These are phyloP conservation scores for Tetrapisispora phaffii DNA, from an alignment of 805 yeast species.

Conservation along the genomic window DNA sequence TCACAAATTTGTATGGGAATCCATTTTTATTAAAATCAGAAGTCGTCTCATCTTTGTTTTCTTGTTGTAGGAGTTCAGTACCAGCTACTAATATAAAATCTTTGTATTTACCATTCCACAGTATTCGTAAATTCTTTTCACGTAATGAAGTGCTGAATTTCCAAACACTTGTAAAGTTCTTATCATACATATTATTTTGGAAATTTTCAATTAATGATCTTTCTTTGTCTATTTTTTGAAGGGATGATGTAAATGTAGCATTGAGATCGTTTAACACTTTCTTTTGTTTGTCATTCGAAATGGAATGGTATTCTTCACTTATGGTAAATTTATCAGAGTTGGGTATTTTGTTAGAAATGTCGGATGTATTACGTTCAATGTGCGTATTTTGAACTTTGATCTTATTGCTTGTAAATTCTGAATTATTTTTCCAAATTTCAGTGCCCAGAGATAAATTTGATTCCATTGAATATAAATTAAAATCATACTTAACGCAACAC, in stretches of 20 bases:
- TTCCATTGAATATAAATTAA: constrained; percentile 82
- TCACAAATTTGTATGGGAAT: constrained; percentile 6
- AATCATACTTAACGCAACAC: constrained; percentile 76
- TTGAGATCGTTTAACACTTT: constrained; percentile 21
- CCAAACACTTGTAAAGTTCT: constrained; percentile 59
- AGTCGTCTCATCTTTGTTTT: constrained; percentile 23
- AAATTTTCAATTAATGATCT: constrained; percentile 42
- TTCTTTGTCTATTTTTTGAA: constrained; percentile 26
- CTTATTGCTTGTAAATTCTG: neutral
- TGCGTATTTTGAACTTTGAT: neutral
- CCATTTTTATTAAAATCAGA: neutral
- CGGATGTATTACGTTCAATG: neutral
- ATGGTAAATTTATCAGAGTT: neutral
- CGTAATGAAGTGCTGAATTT: constrained; percentile 64
- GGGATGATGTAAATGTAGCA: constrained; percentile 26
- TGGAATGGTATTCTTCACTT: no score
- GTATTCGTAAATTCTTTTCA: constrained; percentile 47
- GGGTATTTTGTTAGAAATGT: no score
- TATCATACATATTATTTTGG: constrained; percentile 39
- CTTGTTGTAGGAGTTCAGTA: constrained; percentile 33
- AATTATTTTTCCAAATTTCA: constrained; percentile 56
- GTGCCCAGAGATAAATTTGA: constrained; percentile 80
- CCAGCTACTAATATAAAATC: constrained; percentile 78
- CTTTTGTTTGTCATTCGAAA: constrained; percentile 6
- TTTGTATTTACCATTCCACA: constrained; percentile 84